Evolutionary conservation across 805 yeast genomes (phyloP).

Genomic region (Yarrowia bubula): DNA sequence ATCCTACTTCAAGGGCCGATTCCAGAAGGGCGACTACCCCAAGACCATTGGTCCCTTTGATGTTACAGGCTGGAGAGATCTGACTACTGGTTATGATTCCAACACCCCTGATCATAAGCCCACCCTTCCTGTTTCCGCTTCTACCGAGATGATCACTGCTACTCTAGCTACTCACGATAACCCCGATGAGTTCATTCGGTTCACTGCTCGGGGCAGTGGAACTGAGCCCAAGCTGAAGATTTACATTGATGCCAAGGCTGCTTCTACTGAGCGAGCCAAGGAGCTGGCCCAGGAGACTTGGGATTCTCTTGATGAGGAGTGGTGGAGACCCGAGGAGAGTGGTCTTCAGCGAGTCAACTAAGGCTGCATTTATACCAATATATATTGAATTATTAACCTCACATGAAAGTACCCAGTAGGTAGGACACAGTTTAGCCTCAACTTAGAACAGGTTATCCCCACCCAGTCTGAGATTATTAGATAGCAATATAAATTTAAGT

Average conservation of each 20-base stretch:
- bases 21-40: slow-evolving; percentile 44
- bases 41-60: slow-evolving; percentile 52
- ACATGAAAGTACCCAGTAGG: too few relatives aligned
- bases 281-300: slow-evolving; percentile 63
- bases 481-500: too few relatives aligned
- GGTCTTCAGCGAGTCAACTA: slow-evolving; percentile 38
- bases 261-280: slow-evolving; percentile 48
- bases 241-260: slow-evolving; percentile 74
- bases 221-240: slow-evolving; percentile 94
- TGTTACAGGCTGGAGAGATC: slow-evolving; percentile 73
- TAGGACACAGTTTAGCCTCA: too few relatives aligned
- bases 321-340: slow-evolving; percentile 65
- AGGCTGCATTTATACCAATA: neutral
- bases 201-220: slow-evolving; percentile 92
- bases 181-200: slow-evolving; percentile 50
- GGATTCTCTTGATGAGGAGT: slow-evolving; percentile 60
- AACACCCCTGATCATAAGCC: slow-evolving; percentile 59
- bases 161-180: slow-evolving; percentile 39
- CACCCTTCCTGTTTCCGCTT: slow-evolving; percentile 62
- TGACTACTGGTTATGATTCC: slow-evolving; percentile 80
- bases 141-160: slow-evolving; percentile 85
- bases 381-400: too few relatives aligned
- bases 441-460: too few relatives aligned
- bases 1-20: slow-evolving; percentile 27
- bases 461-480: too few relatives aligned